Conservation (phyloP, 1,139 yeast genomes). For the Pichia sp. region DNA sequence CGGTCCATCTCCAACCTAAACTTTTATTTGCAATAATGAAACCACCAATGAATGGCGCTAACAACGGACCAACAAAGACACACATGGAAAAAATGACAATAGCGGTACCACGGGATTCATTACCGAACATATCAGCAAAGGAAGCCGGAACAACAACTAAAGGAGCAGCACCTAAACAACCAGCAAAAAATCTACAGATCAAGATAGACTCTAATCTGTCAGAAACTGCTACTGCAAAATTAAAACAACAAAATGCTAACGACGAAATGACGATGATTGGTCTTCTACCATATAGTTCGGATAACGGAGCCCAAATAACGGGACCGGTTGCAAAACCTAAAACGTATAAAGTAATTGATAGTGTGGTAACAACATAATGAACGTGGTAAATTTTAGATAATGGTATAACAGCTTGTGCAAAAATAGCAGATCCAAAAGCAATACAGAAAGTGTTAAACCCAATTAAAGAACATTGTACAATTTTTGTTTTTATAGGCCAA, state of each 20-base stretch:
- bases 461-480: slow-evolving; percentile 35
- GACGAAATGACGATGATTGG: slow-evolving; percentile 47
- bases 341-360: slow-evolving; percentile 68
- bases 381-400: slow-evolving; percentile 43
- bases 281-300: slow-evolving; percentile 70
- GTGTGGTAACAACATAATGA: slow-evolving; percentile 48
- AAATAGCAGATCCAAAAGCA: slow-evolving; percentile 60
- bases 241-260: slow-evolving; percentile 52
- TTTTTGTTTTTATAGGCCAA: slow-evolving; percentile 42
- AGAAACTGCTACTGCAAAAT: slow-evolving; percentile 68
- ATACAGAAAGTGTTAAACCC: slow-evolving; percentile 41
- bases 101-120: slow-evolving; percentile 59
- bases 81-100: slow-evolving; percentile 57
- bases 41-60: slow-evolving; percentile 71
- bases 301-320: slow-evolving; percentile 70
- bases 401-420: slow-evolving; percentile 43
- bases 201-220: slow-evolving; percentile 66
- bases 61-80: slow-evolving; percentile 68
- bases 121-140: slow-evolving; percentile 67
- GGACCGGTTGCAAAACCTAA: slow-evolving; percentile 84
- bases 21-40: slow-evolving; percentile 44
- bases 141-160: slow-evolving; percentile 79
- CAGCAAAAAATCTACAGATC: slow-evolving; percentile 69
- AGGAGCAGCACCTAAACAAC: slow-evolving; percentile 73
- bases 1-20: slow-evolving; percentile 76